These are phyloP conservation scores for Backusella macrospora DNA, from an alignment of 192 early-diverging fungal genomes.

Conservation along the genomic window DNA sequence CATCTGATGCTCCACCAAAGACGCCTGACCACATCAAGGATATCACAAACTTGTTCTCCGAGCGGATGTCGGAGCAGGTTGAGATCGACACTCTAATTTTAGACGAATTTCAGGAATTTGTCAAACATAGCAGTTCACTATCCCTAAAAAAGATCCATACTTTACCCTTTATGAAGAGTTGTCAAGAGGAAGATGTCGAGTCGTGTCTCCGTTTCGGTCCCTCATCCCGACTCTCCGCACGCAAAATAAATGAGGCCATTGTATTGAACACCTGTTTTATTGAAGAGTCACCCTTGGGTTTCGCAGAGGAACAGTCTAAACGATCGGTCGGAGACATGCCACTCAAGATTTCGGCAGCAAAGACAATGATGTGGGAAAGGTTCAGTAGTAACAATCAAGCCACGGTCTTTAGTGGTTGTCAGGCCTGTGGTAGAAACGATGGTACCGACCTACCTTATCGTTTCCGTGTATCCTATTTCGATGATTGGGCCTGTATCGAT, in stretches of 20 bases:
- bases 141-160: slow-evolving; percentile 77
- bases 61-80: slow-evolving; percentile 24
- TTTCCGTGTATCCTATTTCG: slow-evolving; percentile 69
- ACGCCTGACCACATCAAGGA: slow-evolving; percentile 23
- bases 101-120: slow-evolving; percentile 88
- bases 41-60: slow-evolving; percentile 19
- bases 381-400: slow-evolving; percentile 40
- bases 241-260: slow-evolving; percentile 90
- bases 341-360: slow-evolving; percentile 54
- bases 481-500: slow-evolving; percentile 81
- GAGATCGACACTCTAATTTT: slow-evolving; percentile 76
- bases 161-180: slow-evolving; percentile 85
- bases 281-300: slow-evolving; percentile 72
- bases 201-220: slow-evolving; percentile 94
- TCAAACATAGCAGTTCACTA: slow-evolving; percentile 61
- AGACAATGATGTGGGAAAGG: slow-evolving; percentile 57
- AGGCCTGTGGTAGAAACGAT: slow-evolving; percentile 55
- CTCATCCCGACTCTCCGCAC: slow-evolving; percentile 85
- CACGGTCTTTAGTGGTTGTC: slow-evolving; percentile 50
- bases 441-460: slow-evolving; percentile 55
- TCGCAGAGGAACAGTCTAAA: slow-evolving; percentile 52
- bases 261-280: slow-evolving; percentile 86
- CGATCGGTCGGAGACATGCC: slow-evolving; percentile 43
- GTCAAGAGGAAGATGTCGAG: slow-evolving; percentile 87
- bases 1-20: neutral